A percentile compares a stretch with the other conserved stretches of the same genome.
phyloP scores from a whole-genome alignment of 1,139 yeast species.

The Lizanozyma gosingica region DNA sequence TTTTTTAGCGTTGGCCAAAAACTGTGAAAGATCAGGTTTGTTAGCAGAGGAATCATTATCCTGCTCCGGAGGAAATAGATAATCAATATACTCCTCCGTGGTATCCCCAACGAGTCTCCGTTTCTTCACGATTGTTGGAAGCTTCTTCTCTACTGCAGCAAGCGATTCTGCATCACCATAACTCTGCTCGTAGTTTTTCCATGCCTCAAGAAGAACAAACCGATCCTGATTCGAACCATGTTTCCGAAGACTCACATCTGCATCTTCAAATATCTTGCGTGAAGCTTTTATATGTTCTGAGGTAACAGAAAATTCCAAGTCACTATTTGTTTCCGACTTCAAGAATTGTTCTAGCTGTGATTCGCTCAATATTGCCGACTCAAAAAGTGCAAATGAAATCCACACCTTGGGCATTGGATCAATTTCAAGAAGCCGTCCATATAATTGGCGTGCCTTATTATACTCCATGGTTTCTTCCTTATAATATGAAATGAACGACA shows the following conservation, averaged over 20 bases:
- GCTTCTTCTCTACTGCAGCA: conserved; percentile 30
- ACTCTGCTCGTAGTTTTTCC: conserved; percentile 53
- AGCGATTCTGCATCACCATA: conserved; percentile 46
- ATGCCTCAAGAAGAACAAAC: conserved; percentile 49
- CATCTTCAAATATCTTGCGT: conserved; percentile 49
- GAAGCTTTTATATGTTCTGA: conserved; percentile 45
- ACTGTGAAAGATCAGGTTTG: conserved; percentile 16
- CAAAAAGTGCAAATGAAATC: conserved; percentile 67
- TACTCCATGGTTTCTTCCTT: conserved; percentile 50
- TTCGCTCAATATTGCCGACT: conserved; percentile 54
- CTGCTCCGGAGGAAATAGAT: conserved; percentile 59
- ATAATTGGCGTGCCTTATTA: conserved; percentile 46
- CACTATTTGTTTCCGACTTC: conserved; percentile 24
- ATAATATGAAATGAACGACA: conserved; percentile 47
- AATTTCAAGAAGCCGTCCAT: conserved; percentile 29
- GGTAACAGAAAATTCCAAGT: conserved; percentile 40
- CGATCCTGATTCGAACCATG: conserved; percentile 35
- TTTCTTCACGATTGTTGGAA: conserved; percentile 51
- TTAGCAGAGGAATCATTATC: conserved; percentile 27
- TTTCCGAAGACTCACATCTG: conserved; percentile 36
- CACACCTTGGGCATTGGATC: conserved; percentile 39
- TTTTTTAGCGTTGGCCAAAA: conserved; percentile 55
- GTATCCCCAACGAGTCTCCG: conserved; percentile 29
- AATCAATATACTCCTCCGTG: conserved; percentile 52
- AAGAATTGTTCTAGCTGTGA: conserved; percentile 35